A percentile compares a stretch with the other conserved stretches of the same genome.
Conservation (phyloP, 176 grass and related monocot species). For the Saccharum officinarum region DNA sequence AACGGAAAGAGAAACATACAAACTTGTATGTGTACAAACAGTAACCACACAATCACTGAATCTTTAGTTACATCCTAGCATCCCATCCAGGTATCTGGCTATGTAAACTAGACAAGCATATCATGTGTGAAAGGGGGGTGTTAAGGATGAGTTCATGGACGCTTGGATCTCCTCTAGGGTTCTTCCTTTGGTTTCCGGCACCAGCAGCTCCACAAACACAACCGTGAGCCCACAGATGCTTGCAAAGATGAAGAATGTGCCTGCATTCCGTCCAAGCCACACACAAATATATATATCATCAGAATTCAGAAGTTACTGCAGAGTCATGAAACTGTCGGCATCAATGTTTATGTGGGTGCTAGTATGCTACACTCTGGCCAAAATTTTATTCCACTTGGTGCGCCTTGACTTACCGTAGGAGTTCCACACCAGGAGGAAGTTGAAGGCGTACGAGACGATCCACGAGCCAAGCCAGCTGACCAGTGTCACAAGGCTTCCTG, state of each 20-base stretch:
- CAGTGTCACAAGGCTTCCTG: slow-evolving; percentile 86
- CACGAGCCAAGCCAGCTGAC: slow-evolving; percentile 81
- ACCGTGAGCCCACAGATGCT: slow-evolving; percentile 60
- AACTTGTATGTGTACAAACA: not conserved
- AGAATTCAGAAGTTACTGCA: not conserved
- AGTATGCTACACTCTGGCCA: not conserved
- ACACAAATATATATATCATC: not conserved
- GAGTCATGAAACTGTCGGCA: not conserved
- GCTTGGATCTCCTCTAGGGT: slow-evolving; percentile 86
- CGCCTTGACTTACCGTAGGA: slow-evolving; percentile 49
- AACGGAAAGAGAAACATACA: not conserved
- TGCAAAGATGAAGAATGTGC: slow-evolving; percentile 80
- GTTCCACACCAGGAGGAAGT: slow-evolving; percentile 81
- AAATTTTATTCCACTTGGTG: not conserved
- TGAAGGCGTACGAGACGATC: slow-evolving; percentile 75
- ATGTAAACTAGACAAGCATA: not conserved
- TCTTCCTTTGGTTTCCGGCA: slow-evolving; percentile 87
- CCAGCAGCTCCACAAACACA: slow-evolving; percentile 63
- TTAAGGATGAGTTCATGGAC: slow-evolving; percentile 55
- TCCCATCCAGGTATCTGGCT: not conserved
- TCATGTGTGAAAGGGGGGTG: not conserved
- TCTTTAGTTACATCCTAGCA: not conserved
- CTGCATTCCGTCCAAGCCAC: slow-evolving; percentile 22
- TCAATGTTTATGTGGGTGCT: not conserved
- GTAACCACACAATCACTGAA: not conserved